Evolutionary conservation across 2,329 filamentous ascomycete genomes (phyloP).

Genomic region (Venturia effusa): DNA sequence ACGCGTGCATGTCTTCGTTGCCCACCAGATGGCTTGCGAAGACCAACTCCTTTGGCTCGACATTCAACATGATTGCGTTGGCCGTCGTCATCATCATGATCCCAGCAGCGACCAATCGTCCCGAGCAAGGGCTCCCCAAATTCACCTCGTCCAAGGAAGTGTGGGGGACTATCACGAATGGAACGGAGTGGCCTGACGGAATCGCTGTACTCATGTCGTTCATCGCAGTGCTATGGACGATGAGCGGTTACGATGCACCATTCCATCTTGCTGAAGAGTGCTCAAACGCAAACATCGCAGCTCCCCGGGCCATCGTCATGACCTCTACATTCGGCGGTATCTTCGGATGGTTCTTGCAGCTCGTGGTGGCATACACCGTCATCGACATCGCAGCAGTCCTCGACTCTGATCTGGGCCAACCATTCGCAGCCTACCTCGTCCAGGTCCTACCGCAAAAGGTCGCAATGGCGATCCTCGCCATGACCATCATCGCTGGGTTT

Average conservation of each 20-base stretch:
- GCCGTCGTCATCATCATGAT: slow-evolving; percentile 59
- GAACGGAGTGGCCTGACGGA: slow-evolving; percentile 57
- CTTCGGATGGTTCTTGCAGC: slow-evolving; percentile 62
- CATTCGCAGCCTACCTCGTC: slow-evolving; percentile 58
- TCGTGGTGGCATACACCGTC: slow-evolving; percentile 63
- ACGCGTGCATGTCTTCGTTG: slow-evolving; percentile 56
- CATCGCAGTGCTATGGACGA: slow-evolving; percentile 59
- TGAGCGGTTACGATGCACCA: slow-evolving; percentile 55
- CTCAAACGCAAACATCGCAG: slow-evolving; percentile 59
- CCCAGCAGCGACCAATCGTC: slow-evolving; percentile 44
- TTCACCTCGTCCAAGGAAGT: slow-evolving; percentile 49
- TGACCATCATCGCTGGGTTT: slow-evolving; percentile 60
- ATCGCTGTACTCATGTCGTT: slow-evolving; percentile 62
- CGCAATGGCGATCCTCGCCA: slow-evolving; percentile 49
- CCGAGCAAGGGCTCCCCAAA: slow-evolving; percentile 42
- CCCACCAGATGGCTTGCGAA: slow-evolving; percentile 60
- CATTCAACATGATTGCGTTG: slow-evolving; percentile 59
- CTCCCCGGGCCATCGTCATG: slow-evolving; percentile 60
- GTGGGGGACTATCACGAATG: slow-evolving; percentile 55
- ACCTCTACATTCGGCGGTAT: slow-evolving; percentile 56
- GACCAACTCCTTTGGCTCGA: slow-evolving; percentile 60
- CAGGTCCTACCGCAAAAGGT: slow-evolving; percentile 52
- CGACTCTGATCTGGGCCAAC: slow-evolving; percentile 53
- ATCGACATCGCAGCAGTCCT: slow-evolving; percentile 50
- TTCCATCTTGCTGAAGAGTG: slow-evolving; percentile 70